Base-by-base conservation (phyloP, 345 rosid genomes). In the Aegle marmelos region DNA sequence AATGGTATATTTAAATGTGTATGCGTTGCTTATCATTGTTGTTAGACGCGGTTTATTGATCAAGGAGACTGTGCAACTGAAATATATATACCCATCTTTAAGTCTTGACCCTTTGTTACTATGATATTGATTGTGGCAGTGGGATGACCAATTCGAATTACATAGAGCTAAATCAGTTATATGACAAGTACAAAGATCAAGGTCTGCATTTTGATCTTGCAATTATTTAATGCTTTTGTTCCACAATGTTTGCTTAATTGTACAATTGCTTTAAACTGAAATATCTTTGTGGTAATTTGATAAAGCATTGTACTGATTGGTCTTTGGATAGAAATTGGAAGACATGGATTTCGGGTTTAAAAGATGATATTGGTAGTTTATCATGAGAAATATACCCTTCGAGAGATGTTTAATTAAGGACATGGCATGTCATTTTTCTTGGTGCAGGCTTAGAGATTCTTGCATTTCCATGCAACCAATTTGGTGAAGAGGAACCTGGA, bases 391-490 rank as follows among this genome's bases (percentile, higher is more conserved):
- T 19, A 41, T 41, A 27, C 30, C 9, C 24, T 74, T 75, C 53
- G 33, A 3, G 28, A 27, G 54, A 37, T 9, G 41, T 60, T 27
- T 13, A 45, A 45, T 45, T 63, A 21, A 19, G 28, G 54, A 24
- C 33, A 33, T 54, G 65, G 53, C 25, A 5, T 56, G 56, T 57
- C 36, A 13, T 72, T 59, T 81, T 54, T 68, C 64, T 61, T 60
- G 39, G 72, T 76, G 28, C 87, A 93, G 97, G 98, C 66, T 77
- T 95, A 13, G 95, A 93, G 87, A 91, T 95, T 81, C 73, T 91
- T 79, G 97, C 95, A 68, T 95, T 93, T 80, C 98, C 98, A 10
- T 93, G 98, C 87, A 95, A 95, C 84, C 98, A 93, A 79, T 95
- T 95, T 80, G 93, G 89, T 0, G 90, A 90, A 21, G 93, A 95